Evolutionary conservation across 2,329 filamentous ascomycete species (phyloP), one percentile per base, ranked within the genome.

Genomic region (Geosmithia flava): DNA sequence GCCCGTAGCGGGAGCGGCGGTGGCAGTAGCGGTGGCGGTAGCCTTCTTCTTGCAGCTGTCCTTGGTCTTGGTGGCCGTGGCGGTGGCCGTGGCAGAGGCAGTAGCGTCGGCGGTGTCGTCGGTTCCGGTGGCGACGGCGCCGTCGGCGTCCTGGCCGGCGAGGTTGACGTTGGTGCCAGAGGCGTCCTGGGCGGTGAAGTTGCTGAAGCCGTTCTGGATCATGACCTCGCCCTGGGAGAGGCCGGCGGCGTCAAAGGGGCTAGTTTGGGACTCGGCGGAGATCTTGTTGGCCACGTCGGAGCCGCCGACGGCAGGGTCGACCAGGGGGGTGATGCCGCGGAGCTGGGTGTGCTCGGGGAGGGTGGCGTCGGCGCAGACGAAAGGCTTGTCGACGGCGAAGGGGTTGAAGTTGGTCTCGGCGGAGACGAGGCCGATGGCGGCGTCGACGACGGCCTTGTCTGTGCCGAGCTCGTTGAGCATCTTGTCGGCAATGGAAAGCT

Each of bases 341-440:
- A 86, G 76, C 48, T 70, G 71, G 20, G 64, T 63, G 7, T 77
- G 83, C 30, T 69, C 74, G 11, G 83, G 83, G 2, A 87, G 74
- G 23, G 70, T 66, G 2, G 80, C 65, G 53, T 86, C 79, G 39
- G 68, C 73, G 64, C 83, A 86, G 59, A 87, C 75, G 52, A 71
- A 77, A 17, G 78, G 80, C 33, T 78, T 70, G 56, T 67, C 67
- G 52, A 75, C 72, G 49, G 64, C 75, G 54, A 80, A 84, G 47
- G 79, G 80, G 68, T 85, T 85, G 68, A 83, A 83, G 73, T 86
- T 85, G 64, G 83, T 80, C 69, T 85, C 81, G 3, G 81, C 81
- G 23, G 76, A 74, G 15, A 85, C 81, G 39, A 85, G 71, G 16
- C 73, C 74, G 50, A 72, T 72, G 17, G 82, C 82, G 19, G 78